Conservation (phyloP, 805 yeast genomes). For the Teunomyces kruisii region DNA sequence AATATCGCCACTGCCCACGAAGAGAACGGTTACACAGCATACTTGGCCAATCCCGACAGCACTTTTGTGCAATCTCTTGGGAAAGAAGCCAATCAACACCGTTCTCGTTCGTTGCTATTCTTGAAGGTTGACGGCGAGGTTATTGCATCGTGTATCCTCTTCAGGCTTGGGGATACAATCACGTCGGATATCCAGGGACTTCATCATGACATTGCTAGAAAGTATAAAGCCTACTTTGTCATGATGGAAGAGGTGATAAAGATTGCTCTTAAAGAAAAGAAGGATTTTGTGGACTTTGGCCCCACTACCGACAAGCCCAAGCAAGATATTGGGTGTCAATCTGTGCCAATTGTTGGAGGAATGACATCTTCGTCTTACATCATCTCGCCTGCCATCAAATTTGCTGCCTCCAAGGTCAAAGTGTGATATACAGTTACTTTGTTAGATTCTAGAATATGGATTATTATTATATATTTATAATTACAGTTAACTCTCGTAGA, state of each 20-base stretch:
- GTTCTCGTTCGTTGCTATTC: constrained; percentile 33
- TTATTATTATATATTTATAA: too few relatives aligned
- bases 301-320: constrained; percentile 47
- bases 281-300: constrained; percentile 44
- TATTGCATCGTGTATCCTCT: constrained; percentile 42
- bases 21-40: constrained; percentile 37
- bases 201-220: constrained; percentile 37
- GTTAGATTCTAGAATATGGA: background rate
- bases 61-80: constrained; percentile 31
- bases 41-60: constrained; percentile 31
- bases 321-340: constrained; percentile 38
- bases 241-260: constrained; percentile 47
- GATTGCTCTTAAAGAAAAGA: constrained; percentile 37
- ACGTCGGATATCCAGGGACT: constrained; percentile 47
- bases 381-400: background rate
- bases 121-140: constrained; percentile 34
- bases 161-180: constrained; percentile 43
- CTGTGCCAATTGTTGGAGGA: constrained; percentile 35
- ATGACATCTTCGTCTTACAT: background rate
- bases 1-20: constrained; percentile 39
- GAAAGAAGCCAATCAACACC: constrained; percentile 16
- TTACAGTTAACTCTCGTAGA: too few relatives aligned
- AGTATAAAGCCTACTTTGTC: constrained; percentile 44
- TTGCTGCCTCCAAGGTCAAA: constrained; percentile 1
- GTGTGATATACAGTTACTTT: background rate